Conservation (phyloP, 1,139 yeast species). For the Blastobotrys capitulatus region DNA sequence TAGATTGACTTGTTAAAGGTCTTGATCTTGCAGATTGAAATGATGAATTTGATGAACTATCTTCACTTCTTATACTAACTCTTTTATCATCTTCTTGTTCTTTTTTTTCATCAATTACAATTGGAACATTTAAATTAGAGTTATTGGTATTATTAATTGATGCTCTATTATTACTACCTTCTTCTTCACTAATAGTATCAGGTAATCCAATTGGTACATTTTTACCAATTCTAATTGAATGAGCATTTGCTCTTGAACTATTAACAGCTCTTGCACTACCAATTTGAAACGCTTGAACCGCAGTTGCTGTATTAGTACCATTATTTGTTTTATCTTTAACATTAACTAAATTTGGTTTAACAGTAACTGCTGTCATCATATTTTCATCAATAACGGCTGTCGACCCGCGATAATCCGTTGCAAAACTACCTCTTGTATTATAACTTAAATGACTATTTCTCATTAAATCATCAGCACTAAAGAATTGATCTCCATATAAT, state of each 20-base stretch:
- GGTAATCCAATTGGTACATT: constrained; percentile 21
- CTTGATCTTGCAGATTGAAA: constrained; percentile 8
- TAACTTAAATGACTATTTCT: constrained; percentile 21
- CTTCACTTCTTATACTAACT: background rate
- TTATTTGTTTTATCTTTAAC: constrained; percentile 18
- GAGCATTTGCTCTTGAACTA: constrained; percentile 20
- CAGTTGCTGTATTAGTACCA: constrained; percentile 9
- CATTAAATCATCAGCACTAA: constrained; percentile 22
- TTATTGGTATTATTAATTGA: no score
- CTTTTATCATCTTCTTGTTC: background rate
- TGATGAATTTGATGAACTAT: background rate
- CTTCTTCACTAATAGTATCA: constrained; percentile 21
- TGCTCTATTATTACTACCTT: background rate
- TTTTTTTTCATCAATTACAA: constrained; percentile 16
- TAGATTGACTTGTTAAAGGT: background rate
- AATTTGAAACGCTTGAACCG: constrained; percentile 11
- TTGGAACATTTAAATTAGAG: constrained; percentile 25
- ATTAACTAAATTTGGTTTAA: constrained; percentile 30
- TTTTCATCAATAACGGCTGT: constrained; percentile 28
- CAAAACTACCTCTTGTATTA: constrained; percentile 26
- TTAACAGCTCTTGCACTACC: constrained; percentile 19
- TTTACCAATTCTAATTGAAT: constrained; percentile 24
- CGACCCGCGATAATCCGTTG: constrained; percentile 32
- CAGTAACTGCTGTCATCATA: constrained; percentile 29
- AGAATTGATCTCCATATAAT: constrained; percentile 16